Evolutionary conservation across 2,329 filamentous ascomycete genomes (phyloP), one percentile per base, ranked within the genome.

Genomic region (Neospermospora avenae): DNA sequence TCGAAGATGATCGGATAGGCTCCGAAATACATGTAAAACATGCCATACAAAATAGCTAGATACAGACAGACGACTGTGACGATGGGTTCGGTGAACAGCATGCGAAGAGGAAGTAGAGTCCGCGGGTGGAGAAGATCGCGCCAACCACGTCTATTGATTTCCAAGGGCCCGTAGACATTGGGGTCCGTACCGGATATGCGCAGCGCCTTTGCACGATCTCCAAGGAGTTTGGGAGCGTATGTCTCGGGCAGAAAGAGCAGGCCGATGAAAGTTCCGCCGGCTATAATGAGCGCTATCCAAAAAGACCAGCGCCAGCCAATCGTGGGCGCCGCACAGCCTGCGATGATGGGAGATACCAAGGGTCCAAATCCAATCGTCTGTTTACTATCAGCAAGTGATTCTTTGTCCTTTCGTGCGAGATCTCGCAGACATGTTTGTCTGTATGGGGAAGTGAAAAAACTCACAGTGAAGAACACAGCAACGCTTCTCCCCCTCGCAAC

Each of bases 1-100:
- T 64, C 56, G 76, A 89, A 96, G 58, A 96, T 79, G 67, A 86
- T 82, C 39, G 83, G 81, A 70, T 77, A 88, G 60, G 62, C 62
- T 4, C 56, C 58, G 46, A 63, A 80, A 69, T 78, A 79, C 76
- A 80, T 79, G 71, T 80, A 65, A 11, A 79, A n/a, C 77, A 79
- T 65, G 10, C 87, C 87, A 73, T 90, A 90, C 10, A 93, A 79
- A 1, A 93, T 87, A 2, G 84, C 87, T 88, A 93, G 93, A 78
- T 95, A 96, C 3, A 95, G 65, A 1, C 86, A 85, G 69, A 95
- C 87, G 70, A 93, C 84, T 66, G 95, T 83, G 49, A 95, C 90
- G 69, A 96, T 96, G 46, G 89, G 84, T 74, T 96, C 91, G 63
- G 82, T 77, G 74, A 93, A 92, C 34, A 96, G 83, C 48, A 51